Base-by-base conservation (phyloP, 2,329 filamentous ascomycete genomes). In the Pseudogymnoascus destructans region DNA sequence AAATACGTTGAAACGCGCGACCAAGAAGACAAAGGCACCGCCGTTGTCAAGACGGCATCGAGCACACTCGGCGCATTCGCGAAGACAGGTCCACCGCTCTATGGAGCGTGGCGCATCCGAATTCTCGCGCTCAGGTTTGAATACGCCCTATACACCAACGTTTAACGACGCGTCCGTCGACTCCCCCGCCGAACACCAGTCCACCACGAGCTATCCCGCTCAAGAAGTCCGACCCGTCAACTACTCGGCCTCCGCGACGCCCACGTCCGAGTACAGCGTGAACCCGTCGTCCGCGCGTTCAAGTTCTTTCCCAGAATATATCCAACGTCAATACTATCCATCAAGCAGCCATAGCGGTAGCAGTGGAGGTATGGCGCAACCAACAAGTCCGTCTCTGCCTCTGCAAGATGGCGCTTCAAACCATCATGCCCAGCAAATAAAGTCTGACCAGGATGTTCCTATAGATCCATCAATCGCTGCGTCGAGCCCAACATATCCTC, bases 401-500 rank as follows among this genome's bases (percentile, higher is more conserved):
- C 78, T 88, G 78, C 81, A 84, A 81, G 87, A 90, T 89, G 87
- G 78, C 73, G 77, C 78, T 70, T 78, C 80, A 77, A 85, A 79
- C 80, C 83, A 87, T 85, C 85, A 85, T 77, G 79, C 81, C 77
- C 78, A 80, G 73, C 79, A 82, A 79, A 80, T 85, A 76, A 91
- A 89, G 75, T 95, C 91, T 95, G 88, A 95, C 89, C 82, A 81
- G 82, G 86, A 89, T 84, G 84, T 95, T 79, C 89, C 89, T 86
- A 91, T 95, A 96, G 92, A 96, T 95, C 90, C 91, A 70, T 95
- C 90, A 73, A 95, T 96, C 73, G 87, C 90, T 73, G 85, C 88
- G 68, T 87, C 89, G 70, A 95, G 89, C 79, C 91, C 92, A 61
- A 91, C 89, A 68, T 96, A 95, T 72, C 81, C 88, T 66, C 86